Conservation (phyloP, 164 flowering plant genomes). For the Paratinospora sagittata region DNA sequence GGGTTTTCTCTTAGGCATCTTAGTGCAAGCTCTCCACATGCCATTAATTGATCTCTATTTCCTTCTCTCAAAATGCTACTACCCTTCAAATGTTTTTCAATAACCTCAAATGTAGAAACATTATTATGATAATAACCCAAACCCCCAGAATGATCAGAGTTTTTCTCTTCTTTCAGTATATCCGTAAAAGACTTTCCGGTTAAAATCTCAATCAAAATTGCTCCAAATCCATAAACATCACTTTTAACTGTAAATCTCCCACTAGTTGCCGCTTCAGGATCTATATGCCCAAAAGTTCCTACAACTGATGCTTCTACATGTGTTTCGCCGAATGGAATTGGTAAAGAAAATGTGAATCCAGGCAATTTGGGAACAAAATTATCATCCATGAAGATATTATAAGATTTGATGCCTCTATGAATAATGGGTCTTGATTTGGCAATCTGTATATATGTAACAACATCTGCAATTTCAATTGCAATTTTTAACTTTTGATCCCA, state of each 20-base stretch:
- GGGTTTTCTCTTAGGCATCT: slow-evolving; percentile 9
- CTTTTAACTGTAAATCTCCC: no score
- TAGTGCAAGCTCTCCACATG: slow-evolving; percentile 7
- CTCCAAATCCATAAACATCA: not conserved
- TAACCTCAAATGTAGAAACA: not conserved
- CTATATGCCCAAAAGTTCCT: not conserved
- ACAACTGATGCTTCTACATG: not conserved
- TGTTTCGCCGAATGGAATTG: not conserved
- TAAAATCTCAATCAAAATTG: not conserved
- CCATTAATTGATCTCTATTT: slow-evolving; percentile 8
- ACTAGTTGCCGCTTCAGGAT: no score
- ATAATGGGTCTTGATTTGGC: not conserved
- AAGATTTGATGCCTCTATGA: not conserved
- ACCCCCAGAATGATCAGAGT: no score
- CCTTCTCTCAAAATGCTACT: not conserved
- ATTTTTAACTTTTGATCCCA: no score
- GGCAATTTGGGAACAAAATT: not conserved
- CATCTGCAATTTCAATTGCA: not conserved
- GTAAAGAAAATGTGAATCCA: not conserved
- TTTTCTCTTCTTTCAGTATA: not conserved
- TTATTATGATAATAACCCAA: no score
- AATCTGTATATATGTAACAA: not conserved
- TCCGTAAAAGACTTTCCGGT: not conserved
- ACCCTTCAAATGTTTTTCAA: not conserved
- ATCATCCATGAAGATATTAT: no score